Evolutionary conservation across 306 rosid genomes (phyloP), one percentile per base, ranked within the genome.

Genomic region (Arachis stenosperma): DNA sequence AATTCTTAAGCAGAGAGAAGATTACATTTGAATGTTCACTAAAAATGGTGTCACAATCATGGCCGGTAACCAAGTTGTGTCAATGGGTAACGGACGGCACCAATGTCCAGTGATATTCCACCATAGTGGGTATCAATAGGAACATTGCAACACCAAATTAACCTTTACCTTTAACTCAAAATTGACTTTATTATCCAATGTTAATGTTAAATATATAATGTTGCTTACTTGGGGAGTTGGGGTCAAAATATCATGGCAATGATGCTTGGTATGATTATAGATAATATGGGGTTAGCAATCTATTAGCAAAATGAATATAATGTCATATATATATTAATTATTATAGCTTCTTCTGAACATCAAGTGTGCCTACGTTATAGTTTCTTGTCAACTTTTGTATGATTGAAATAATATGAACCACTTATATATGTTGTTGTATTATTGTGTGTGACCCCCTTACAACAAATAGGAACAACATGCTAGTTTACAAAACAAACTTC

Each of bases 71-170:
- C 64, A 67, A 82, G 53, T 78, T 61, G 82, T 58, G 71, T 81
- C 69, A 53, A 72, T 75, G 78, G 82, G 74, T 68, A 73, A 59
- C 82, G 60, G 87, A 75, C 81, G 83, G 87, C 60, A 43, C 60
- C 71, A 74, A 55, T 75, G 53, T 62, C 81, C 84, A 69, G 76
- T 85, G 78, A 85, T 54, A 60, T 78, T 59, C 50, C 46, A 63
- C 75, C 81, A 67, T 63, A 79, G 88, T 86, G 84, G 63, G 63
- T 61, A 78, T 73, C 71, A 81, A 86, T 29, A 83, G 80, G 50
- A 83, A 59, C 84, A 33, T 69, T 64, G 65, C 78, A 77, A 84
- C 65, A 73, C 70, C 43, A 69, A 61, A 73, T 74, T 50, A 69
- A 61, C 75, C 83, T 52, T 48, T 59, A 11, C 56, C 74, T 68